Evolutionary conservation across 1,139 yeast genomes (phyloP).

Genomic region (Insectozyma bohioensis): DNA sequence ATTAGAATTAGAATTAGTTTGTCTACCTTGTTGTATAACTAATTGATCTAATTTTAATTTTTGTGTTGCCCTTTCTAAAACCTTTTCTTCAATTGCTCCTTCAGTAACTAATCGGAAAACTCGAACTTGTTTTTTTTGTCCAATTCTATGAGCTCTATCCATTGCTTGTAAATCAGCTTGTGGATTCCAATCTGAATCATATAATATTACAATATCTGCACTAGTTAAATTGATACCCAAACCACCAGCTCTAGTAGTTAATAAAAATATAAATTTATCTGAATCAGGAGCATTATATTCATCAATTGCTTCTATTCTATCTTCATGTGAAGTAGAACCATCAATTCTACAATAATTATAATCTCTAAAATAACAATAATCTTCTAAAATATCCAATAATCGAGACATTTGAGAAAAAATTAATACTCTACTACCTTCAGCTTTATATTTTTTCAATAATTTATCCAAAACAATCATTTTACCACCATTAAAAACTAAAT

Average conservation of each 20-base stretch:
- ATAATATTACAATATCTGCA: slow-evolving; percentile 87
- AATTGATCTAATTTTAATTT: slow-evolving; percentile 88
- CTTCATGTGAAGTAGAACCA: slow-evolving; percentile 93
- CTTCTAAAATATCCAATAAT: slow-evolving; percentile 86
- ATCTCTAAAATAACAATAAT: slow-evolving; percentile 82
- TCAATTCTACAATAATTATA: slow-evolving; percentile 91
- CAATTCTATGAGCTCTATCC: slow-evolving; percentile 99
- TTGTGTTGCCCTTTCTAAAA: slow-evolving; percentile 93
- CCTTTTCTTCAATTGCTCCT: slow-evolving; percentile 95
- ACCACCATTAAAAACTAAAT: slow-evolving; percentile 81
- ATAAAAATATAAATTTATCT: slow-evolving; percentile 76
- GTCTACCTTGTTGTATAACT: slow-evolving; percentile 92
- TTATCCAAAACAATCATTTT: slow-evolving; percentile 89
- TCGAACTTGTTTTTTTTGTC: slow-evolving; percentile 93
- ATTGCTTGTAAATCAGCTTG: slow-evolving; percentile 98
- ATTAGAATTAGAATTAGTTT: slow-evolving; percentile 37
- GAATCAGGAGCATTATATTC: slow-evolving; percentile 84
- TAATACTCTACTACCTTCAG: slow-evolving; percentile 83
- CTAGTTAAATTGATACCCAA: slow-evolving; percentile 91
- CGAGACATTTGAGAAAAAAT: slow-evolving; percentile 96
- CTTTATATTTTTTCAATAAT: slow-evolving; percentile 66
- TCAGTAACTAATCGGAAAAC: slow-evolving; percentile 93
- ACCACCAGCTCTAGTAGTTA: slow-evolving; percentile 99
- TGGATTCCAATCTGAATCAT: slow-evolving; percentile 98
- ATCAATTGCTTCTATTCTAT: slow-evolving; percentile 88